A percentile compares a stretch with the other conserved stretches of the same genome.
phyloP scores from a whole-genome alignment of 208 protist genomes.

The Leishmania turanica region DNA sequence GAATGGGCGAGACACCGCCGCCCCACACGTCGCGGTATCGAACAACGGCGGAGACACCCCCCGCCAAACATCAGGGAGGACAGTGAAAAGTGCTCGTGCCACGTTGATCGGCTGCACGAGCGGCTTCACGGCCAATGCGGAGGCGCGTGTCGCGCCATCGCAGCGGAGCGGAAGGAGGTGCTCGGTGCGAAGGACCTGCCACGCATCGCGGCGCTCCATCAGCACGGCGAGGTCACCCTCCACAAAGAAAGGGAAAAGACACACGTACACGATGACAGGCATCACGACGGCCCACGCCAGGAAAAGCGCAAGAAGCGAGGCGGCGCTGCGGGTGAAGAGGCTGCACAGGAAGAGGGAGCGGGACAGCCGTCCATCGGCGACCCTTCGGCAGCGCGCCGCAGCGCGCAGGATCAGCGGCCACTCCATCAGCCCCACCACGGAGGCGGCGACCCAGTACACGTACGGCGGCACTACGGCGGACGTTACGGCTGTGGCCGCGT shows the following conservation, averaged over 20 bases:
- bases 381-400: neutral
- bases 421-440: constrained; percentile 5
- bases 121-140: neutral
- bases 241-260: constrained; percentile 25
- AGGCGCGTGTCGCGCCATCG: neutral
- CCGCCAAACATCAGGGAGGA: constrained; percentile 12
- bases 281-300: constrained; percentile 16
- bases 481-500: neutral
- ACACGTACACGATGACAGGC: constrained; percentile 18
- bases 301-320: constrained; percentile 10
- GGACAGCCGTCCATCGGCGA: neutral
- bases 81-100: constrained; percentile 15
- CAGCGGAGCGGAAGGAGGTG: constrained; percentile 21
- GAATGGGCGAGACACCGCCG: neutral
- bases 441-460: constrained; percentile 1
- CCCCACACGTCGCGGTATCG: constrained; percentile 17
- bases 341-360: constrained; percentile 17
- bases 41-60: constrained; percentile 10
- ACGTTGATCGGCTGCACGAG: constrained; percentile 30
- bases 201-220: constrained; percentile 19
- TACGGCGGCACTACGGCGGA: neutral
- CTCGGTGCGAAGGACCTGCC: constrained; percentile 19
- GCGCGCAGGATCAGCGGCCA: neutral
- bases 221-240: constrained; percentile 20
- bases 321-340: constrained; percentile 14